These are phyloP conservation scores for Fusarium sp. DNA, from an alignment of 2,329 filamentous ascomycete genomes.

Conservation along the genomic window DNA sequence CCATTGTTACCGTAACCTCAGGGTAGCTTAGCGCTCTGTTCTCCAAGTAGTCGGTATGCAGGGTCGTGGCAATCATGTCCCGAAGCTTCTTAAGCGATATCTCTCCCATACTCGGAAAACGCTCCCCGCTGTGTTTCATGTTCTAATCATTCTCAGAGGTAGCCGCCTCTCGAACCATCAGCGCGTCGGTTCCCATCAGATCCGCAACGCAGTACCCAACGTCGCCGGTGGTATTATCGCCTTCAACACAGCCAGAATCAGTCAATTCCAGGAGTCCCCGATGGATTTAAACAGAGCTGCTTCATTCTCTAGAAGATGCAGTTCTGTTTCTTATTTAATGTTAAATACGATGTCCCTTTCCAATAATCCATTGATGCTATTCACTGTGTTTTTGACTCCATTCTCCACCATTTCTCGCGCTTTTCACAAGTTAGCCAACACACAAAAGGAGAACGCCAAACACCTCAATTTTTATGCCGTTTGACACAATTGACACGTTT, in stretches of 20 bases:
- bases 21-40: background rate
- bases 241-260: background rate
- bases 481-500: background rate
- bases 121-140: background rate
- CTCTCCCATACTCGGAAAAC: background rate
- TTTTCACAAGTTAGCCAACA: background rate
- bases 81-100: background rate
- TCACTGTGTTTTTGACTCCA: rapidly evolving
- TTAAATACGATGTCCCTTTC: background rate
- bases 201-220: background rate
- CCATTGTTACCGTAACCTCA: background rate
- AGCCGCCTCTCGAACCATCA: background rate
- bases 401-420: background rate
- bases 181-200: background rate
- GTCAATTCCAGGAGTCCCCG: background rate
- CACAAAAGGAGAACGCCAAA: background rate
- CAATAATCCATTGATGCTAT: no score
- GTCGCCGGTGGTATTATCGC: background rate
- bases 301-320: background rate
- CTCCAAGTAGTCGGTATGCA: background rate
- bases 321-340: background rate
- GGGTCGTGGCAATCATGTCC: background rate
- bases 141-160: background rate
- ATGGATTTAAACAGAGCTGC: background rate
- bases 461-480: rapidly evolving